Base-by-base conservation (phyloP, 1,139 yeast genomes). In the Hanseniaspora sp. region DNA sequence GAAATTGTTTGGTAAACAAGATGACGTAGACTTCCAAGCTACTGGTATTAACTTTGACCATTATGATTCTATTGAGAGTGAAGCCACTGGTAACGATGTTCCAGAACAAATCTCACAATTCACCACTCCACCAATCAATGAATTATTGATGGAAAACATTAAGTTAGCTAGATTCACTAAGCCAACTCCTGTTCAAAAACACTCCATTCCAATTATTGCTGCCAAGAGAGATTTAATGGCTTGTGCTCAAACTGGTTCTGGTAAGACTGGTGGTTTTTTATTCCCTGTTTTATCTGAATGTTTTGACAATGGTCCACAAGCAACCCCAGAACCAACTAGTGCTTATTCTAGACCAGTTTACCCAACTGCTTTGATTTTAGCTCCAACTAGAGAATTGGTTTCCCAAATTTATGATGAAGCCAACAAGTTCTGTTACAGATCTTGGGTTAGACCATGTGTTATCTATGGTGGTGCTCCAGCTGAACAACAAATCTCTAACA, bases 181-280 rank as follows among this genome's bases (percentile, higher is more conserved):
- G 72, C 98, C 98, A 66, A 92, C 99, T 44, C 99, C 99, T 54
- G 99, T 92, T 57, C 99, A 92, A 72, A 92, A 92, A 74, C 92
- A 92, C 77, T 92, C 98, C 52, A 87, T 92, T 62, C 98, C 99
- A 61, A 92, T 94, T 65, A 95, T 94, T 62, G 88, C 95, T 58
- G 82, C 76, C 55, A 95, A 95, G 65, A 83, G 98, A 75, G 99
- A 92, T 73, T 82, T 92, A 74, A 92, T 92, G 98, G 98, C 98
- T 47, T 92, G 98, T 82, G 98, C 98, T 60, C 98, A 92, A 77
- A 92, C 98, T 64, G 97, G 94, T 86, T 90, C 97, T 56, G 99
- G 99, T 80, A 92, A 92, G 77, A 92, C 99, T 69, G 97, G 98
- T 78, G 99, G 98, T 62, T 92, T 92, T 79, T 77, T 92, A 68